A percentile compares a stretch with the other conserved stretches of the same genome.
Evolutionary conservation across 2,329 filamentous ascomycete genomes (phyloP).

Genomic region (Rosellinia necatrix): DNA sequence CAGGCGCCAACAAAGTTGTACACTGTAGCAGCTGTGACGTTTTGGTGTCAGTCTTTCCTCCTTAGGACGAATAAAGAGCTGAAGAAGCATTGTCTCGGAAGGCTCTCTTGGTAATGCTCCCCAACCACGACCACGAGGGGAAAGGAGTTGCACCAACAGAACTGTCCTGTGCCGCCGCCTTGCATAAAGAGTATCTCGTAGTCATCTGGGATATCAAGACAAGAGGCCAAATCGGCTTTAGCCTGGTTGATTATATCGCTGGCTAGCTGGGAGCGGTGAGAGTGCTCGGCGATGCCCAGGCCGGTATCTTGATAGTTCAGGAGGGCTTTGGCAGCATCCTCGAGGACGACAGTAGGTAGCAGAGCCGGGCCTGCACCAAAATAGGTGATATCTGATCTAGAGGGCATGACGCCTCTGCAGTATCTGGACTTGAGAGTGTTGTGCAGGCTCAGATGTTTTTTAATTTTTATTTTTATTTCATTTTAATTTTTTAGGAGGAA

Average conservation of each 20-base stretch:
- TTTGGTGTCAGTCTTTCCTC: background rate
- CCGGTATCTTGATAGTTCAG: constrained; percentile 81
- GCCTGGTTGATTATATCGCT: constrained; percentile 76
- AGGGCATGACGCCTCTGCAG: constrained; percentile 12
- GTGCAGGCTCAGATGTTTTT: no score
- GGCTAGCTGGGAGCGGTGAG: constrained; percentile 81
- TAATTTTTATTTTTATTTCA: no score
- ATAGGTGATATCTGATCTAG: constrained; percentile 43
- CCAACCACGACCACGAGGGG: no score
- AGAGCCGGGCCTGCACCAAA: constrained; percentile 84
- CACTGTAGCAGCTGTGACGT: constrained; percentile 65
- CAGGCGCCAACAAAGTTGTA: constrained; percentile 85
- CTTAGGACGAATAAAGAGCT: background rate
- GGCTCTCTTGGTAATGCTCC: no score
- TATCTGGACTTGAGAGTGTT: background rate
- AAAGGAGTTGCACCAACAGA: no score
- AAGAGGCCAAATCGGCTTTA: constrained; percentile 72
- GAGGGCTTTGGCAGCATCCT: constrained; percentile 75
- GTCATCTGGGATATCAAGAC: constrained; percentile 78
- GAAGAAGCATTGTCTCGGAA: no score
- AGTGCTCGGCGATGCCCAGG: constrained; percentile 86
- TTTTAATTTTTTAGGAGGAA: no score
- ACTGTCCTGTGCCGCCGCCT: constrained; percentile 71
- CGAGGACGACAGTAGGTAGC: constrained; percentile 79
- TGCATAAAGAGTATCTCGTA: constrained; percentile 91